Base-by-base conservation (phyloP, 257 asterid genomes). In the Solanum boliviense region DNA sequence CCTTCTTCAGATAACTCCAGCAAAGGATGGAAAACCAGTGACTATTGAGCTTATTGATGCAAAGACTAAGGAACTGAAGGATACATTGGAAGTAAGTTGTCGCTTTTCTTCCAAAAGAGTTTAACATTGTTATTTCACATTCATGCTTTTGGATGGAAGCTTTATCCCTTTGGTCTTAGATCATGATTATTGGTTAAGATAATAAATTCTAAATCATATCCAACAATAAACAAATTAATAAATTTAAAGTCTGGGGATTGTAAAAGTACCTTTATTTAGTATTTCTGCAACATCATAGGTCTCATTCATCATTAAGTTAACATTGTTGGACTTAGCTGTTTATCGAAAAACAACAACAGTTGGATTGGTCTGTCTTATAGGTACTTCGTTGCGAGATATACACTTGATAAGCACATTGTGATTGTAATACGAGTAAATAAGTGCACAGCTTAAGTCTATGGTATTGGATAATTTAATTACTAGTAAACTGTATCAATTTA, bases 11-110 rank as follows among this genome's bases (percentile, higher is more conserved):
- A 95, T 96, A 78, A 95, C 98, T 87, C 98, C 99, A 56, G 99
- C 98, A 23, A 96, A 92, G 93, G 95, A 96, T 93, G 99, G 99
- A 92, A 96, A 94, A 86, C 99, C 99, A 73, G 98, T 96, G 86
- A 94, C 92, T 89, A 95, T 96, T 88, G 98, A 95, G 95, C 95
- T 97, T 83, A 95, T 97, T 90, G 99, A 97, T 91, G 98, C 99
- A 86, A 97, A 95, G 94, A 97, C 99, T 56, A 97, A 95, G 92
- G 98, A 95, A 87, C 96, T 95, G 67, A 95, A 94, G 93, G 98
- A 93, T 46, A 92, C 95, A 38, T 87, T 95, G 87, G 98, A 96
- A 98, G 98, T 96, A 87, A 89, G 71, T 48, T 29, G 44, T 48
- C n/a, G 18, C 39, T 27, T 81, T 44, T 46, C 21, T 52, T 29